Base-by-base conservation (phyloP, 495 filamentous ascomycete genomes). In the Daldinia bambusicola region DNA sequence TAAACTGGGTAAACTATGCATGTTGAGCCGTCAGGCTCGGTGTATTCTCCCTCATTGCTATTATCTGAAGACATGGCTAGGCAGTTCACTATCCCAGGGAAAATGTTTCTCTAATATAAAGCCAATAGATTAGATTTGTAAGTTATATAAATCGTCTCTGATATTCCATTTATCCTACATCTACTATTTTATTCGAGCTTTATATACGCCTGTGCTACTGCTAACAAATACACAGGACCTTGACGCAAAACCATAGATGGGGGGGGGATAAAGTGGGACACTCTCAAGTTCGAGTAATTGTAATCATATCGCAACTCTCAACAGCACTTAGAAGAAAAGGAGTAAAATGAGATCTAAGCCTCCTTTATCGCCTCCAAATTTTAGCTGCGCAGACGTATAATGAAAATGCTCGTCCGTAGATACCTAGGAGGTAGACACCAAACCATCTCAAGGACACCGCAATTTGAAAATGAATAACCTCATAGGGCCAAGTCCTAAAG, bases 201-300 rank as follows among this genome's bases (percentile, higher is more conserved):
- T 16, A n/a, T 8, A 18, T 20, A 13, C 0, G 41, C 16, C 16
- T 8, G 6, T 55, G n/a, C 1, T 14, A 14, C 6, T 55, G 13
- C 51, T 55, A 14, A 55, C 51, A 5, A 55, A n/a, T 30, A 9
- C 5, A 6, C 8, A 55, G 51, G 30, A 55, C 31, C 7, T 31
- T 55, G 14, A 55, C 52, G 30, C 52, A 55, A 55, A 36, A 55
- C 32, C 52, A 55, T 32, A 55, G 52, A 13, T 55, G 52, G 52
- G 36, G 52, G 18, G 52, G 52, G 32, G n/a, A 55, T 55, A 55
- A 32, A 34, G 31, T 55, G 52, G 52, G 52, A 55, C 18, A 31
- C 52, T 30, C 52, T 55, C 32, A 55, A 55, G 52, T 31, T 55
- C 18, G 52, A 36, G 30, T 36, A 31, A 31, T 4, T 31, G 14